phyloP scores from a whole-genome alignment of 768 basidiomycete species.

The Solioccasus polychromus region DNA sequence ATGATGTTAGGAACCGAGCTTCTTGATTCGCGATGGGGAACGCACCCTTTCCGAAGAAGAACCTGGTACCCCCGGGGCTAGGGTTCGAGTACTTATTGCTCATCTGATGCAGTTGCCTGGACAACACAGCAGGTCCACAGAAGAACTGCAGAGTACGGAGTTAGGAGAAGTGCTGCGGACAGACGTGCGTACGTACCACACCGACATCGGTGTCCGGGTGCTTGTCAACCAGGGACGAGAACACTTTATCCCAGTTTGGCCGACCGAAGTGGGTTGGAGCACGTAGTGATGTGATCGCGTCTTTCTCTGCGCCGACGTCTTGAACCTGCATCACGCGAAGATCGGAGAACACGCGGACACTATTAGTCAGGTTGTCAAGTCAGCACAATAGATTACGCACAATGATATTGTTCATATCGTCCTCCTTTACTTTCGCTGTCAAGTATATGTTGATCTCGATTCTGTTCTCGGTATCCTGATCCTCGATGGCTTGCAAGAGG shows the following conservation, averaged over 20 bases:
- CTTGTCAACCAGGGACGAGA: conserved; percentile 70
- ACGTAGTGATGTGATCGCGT: conserved; percentile 84
- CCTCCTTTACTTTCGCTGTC: conserved; percentile 86
- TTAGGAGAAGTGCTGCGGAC: background rate
- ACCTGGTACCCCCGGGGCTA: conserved; percentile 67
- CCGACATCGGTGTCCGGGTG: conserved; percentile 90
- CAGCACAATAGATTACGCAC: conserved; percentile 37
- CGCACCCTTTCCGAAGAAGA: conserved; percentile 89
- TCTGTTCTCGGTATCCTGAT: conserved; percentile 78
- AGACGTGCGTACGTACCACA: conserved; percentile 46
- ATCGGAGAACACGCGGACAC: background rate
- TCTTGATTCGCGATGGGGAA: background rate
- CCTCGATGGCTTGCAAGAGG: conserved; percentile 88
- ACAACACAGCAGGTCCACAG: conserved; percentile 78
- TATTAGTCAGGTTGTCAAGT: conserved; percentile 1
- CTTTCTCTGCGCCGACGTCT: conserved; percentile 90
- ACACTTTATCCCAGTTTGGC: conserved; percentile 82
- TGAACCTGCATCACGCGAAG: conserved; percentile 48
- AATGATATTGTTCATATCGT: conserved; percentile 92
- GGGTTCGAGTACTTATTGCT: conserved; percentile 83
- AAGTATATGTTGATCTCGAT: conserved; percentile 96
- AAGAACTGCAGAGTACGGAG: conserved; percentile 51
- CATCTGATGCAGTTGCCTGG: conserved; percentile 69
- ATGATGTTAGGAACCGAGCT: conserved; percentile 1
- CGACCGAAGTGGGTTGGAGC: conserved; percentile 93